phyloP scores from a whole-genome alignment of 176 grass and related monocot species.

The Musa troglodytarum region DNA sequence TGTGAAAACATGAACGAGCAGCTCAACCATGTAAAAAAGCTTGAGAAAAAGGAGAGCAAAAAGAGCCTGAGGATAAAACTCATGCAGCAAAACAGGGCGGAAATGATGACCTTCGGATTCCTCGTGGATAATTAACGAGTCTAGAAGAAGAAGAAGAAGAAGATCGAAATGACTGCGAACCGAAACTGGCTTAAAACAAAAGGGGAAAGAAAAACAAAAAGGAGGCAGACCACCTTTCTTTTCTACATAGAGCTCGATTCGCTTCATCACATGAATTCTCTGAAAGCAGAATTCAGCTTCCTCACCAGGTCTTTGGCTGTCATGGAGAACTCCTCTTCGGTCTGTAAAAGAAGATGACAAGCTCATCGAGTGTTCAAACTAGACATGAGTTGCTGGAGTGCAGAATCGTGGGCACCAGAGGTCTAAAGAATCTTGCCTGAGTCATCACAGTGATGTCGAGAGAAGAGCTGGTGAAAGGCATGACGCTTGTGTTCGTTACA shows the following conservation, averaged over 20 bases:
- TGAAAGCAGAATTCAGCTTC: slow-evolving; percentile 68
- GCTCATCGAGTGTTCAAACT: not conserved
- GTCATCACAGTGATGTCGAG: slow-evolving; percentile 85
- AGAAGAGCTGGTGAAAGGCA: slow-evolving; percentile 61
- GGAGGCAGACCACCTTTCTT: not conserved
- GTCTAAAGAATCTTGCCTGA: slow-evolving; percentile 28
- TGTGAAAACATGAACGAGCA: slow-evolving; percentile 14
- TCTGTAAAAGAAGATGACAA: slow-evolving; percentile 27
- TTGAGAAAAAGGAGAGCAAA: not conserved
- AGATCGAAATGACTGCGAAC: not conserved
- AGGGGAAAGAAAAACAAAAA: not conserved
- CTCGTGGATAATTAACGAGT: slow-evolving; percentile 21
- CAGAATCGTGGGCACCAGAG: too few species aligned
- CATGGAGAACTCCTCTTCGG: slow-evolving; percentile 69
- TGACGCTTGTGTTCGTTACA: slow-evolving; percentile 79
- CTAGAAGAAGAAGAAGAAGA: slow-evolving; percentile 19
- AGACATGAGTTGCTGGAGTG: not conserved
- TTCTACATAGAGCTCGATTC: slow-evolving; percentile 12
- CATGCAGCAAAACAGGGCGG: slow-evolving; percentile 50
- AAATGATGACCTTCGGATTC: slow-evolving; percentile 44
- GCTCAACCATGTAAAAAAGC: slow-evolving; percentile 31
- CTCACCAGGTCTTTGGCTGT: slow-evolving; percentile 84
- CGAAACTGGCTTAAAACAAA: not conserved
- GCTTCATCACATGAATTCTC: slow-evolving; percentile 42
- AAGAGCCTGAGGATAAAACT: slow-evolving; percentile 7